phyloP scores from a whole-genome alignment of 2,329 filamentous ascomycete species.

The Paraphoma sp. region DNA sequence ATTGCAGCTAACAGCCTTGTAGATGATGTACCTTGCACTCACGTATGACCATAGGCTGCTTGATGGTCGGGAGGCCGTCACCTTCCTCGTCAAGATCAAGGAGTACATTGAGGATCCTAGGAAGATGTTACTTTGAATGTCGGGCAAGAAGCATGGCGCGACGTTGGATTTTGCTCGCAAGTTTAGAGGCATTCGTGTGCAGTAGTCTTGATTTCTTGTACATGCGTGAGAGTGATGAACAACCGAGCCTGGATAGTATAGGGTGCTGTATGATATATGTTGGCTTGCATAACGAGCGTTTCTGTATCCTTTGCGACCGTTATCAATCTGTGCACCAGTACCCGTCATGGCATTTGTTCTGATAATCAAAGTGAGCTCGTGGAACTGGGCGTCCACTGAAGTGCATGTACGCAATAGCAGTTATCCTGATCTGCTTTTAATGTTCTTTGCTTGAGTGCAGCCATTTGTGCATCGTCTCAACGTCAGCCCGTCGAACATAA shows the following conservation, averaged over 20 bases:
- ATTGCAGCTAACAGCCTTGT: constrained; percentile 14
- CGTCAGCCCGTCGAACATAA: no score
- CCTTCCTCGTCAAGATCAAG: constrained; percentile 96
- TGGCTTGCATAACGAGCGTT: constrained; percentile 10
- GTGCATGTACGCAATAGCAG: no score
- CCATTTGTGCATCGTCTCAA: no score
- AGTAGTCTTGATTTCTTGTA: not conserved
- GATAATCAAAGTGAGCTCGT: no score
- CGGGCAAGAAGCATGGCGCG: no score
- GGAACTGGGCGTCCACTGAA: no score
- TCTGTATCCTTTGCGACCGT: not conserved
- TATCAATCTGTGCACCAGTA: no score
- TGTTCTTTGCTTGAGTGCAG: no score
- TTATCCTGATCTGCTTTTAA: no score
- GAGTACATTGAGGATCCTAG: constrained; percentile 96
- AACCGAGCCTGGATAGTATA: not conserved
- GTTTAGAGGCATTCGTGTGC: not conserved
- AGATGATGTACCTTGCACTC: constrained; percentile 98
- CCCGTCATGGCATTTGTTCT: no score
- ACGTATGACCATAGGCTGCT: constrained; percentile 97
- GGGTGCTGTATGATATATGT: constrained; percentile 7
- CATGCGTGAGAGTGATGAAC: constrained; percentile 1
- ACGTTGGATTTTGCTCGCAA: not conserved
- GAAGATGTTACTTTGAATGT: constrained; percentile 74
- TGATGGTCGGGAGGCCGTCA: constrained; percentile 93